Conservation (phyloP, 2,329 filamentous ascomycete genomes). For the Phialemonium atrogriseum region DNA sequence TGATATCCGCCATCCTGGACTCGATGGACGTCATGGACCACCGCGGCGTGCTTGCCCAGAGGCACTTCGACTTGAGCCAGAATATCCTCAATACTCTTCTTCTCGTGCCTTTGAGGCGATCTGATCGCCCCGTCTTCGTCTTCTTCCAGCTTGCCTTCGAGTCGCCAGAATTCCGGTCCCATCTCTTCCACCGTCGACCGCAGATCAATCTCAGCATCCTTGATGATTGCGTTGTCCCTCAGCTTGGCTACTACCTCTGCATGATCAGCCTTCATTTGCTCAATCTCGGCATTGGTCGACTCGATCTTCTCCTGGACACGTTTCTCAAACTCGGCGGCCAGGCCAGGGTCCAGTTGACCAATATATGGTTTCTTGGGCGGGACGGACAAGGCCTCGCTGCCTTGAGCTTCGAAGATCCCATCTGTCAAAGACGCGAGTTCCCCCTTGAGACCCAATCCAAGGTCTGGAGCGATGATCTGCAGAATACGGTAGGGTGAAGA, state of each 20-base stretch:
- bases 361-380: slow-evolving; percentile 51
- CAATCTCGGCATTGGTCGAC: slow-evolving; percentile 72
- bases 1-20: slow-evolving; percentile 73
- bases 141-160: slow-evolving; percentile 49
- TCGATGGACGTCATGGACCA: slow-evolving; percentile 57
- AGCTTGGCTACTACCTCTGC: slow-evolving; percentile 67
- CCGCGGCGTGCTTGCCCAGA: slow-evolving; percentile 58
- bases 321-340: slow-evolving; percentile 76
- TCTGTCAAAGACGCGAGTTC: slow-evolving; percentile 75
- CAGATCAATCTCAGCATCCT: slow-evolving; percentile 68
- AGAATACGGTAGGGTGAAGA: slow-evolving; percentile 80
- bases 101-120: slow-evolving; percentile 29
- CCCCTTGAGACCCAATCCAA: slow-evolving; percentile 78
- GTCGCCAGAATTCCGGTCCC: slow-evolving; percentile 52
- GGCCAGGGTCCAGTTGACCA: slow-evolving; percentile 62
- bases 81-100: slow-evolving; percentile 61
- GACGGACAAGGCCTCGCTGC: slow-evolving; percentile 35
- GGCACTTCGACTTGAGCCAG: slow-evolving; percentile 64
- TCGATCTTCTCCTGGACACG: slow-evolving; percentile 65
- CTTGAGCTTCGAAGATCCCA: slow-evolving; percentile 68
- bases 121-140: slow-evolving; percentile 37
- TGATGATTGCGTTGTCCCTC: slow-evolving; percentile 60
- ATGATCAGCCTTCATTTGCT: slow-evolving; percentile 74
- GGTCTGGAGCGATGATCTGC: slow-evolving; percentile 79
- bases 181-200: slow-evolving; percentile 55